Evolutionary conservation across 2,329 filamentous ascomycete genomes (phyloP).

Genomic region (Sphaerulina vaccinii): DNA sequence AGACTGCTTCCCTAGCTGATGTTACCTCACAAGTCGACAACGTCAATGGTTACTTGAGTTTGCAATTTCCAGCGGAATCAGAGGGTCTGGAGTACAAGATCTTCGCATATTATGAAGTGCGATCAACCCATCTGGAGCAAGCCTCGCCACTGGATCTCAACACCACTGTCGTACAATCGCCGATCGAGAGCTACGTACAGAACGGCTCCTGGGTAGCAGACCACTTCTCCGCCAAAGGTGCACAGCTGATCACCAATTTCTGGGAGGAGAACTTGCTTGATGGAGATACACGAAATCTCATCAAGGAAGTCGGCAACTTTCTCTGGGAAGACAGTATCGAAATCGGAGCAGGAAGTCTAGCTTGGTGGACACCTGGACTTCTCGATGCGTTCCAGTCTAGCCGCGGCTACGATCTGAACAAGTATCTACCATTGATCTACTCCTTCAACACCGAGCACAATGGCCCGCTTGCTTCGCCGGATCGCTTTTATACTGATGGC

Average conservation of each 20-base stretch:
- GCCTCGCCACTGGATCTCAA: slow-evolving; percentile 31
- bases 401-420: slow-evolving; percentile 33
- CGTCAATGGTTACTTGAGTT: slow-evolving; percentile 25
- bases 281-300: slow-evolving; percentile 25
- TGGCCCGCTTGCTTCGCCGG: slow-evolving; percentile 25
- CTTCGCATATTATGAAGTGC: slow-evolving; percentile 36
- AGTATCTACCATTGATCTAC: slow-evolving; percentile 37
- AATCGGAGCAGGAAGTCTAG: slow-evolving; percentile 27
- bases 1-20: slow-evolving; percentile 30
- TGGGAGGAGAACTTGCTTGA: slow-evolving; percentile 37
- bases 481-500: slow-evolving; percentile 29
- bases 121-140: slow-evolving; percentile 35
- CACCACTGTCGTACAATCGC: slow-evolving; percentile 26
- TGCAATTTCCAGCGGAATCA: slow-evolving; percentile 26
- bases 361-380: slow-evolving; percentile 33
- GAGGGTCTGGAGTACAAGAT: slow-evolving; percentile 28
- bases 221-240: slow-evolving; percentile 37
- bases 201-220: slow-evolving; percentile 39
- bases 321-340: slow-evolving; percentile 41
- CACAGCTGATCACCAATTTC: slow-evolving; percentile 33
- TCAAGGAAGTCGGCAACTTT: slow-evolving; percentile 36
- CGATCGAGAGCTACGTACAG: slow-evolving; percentile 27
- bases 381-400: slow-evolving; percentile 26
- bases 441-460: slow-evolving; percentile 25
- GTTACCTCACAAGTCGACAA: slow-evolving; percentile 30